Evolutionary conservation across 441 rosid species (phyloP).

Genomic region (Adansonia rubrostipa): DNA sequence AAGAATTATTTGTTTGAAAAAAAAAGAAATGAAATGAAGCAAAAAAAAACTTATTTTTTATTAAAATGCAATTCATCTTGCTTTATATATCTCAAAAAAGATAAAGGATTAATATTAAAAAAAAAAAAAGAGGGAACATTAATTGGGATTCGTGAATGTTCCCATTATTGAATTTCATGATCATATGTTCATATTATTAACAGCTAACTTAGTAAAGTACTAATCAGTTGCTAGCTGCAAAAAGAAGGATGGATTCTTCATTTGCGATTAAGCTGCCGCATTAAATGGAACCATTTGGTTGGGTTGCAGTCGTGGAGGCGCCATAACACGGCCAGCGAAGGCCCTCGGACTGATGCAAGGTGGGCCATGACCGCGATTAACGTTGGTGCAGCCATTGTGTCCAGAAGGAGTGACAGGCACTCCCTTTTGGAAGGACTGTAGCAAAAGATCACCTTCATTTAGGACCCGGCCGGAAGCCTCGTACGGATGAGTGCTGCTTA

Average conservation of each 20-base stretch:
- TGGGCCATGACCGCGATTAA: slow-evolving; percentile 4
- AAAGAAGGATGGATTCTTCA: background rate
- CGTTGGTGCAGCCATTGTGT: slow-evolving; percentile 25
- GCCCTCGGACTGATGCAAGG: slow-evolving; percentile 26
- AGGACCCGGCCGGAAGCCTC: background rate
- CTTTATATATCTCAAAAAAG: background rate
- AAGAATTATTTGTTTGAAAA: background rate
- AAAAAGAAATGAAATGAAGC: background rate
- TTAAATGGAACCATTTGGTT: slow-evolving; percentile 7
- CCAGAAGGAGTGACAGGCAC: slow-evolving; percentile 4
- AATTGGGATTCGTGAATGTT: background rate
- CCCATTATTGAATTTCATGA: background rate
- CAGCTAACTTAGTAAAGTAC: background rate
- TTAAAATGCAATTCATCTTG: background rate
- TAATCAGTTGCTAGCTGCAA: background rate
- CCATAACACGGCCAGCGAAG: slow-evolving; percentile 34
- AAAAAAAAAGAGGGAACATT: background rate
- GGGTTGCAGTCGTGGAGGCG: slow-evolving; percentile 9
- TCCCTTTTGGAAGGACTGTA: slow-evolving; percentile 30
- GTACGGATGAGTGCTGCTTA: background rate
- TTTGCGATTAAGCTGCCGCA: background rate
- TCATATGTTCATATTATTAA: background rate
- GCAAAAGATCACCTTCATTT: background rate
- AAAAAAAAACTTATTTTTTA: background rate
- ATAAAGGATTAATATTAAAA: background rate